These are phyloP conservation scores for Rhynchosporium agropyri DNA, from an alignment of 2,329 filamentous ascomycete species.

Conservation along the genomic window DNA sequence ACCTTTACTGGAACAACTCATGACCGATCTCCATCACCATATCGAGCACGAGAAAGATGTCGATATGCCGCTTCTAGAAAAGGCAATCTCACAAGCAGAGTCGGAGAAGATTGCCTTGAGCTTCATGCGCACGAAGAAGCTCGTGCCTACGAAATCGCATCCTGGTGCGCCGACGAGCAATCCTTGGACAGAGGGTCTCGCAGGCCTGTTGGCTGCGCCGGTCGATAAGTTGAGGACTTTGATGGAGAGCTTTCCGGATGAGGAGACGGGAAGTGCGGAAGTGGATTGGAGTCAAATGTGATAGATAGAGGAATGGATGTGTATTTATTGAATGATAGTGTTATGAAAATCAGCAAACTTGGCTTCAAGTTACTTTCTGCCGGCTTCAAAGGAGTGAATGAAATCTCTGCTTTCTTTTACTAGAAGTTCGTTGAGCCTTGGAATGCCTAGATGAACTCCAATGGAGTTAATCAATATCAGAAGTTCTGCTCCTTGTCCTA, in stretches of 20 bases:
- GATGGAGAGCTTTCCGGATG: slow-evolving; percentile 18
- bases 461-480: no score
- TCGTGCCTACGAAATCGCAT: slow-evolving; percentile 49
- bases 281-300: slow-evolving; percentile 17
- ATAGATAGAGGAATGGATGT: background rate
- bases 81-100: slow-evolving; percentile 43
- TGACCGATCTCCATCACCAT: slow-evolving; percentile 49
- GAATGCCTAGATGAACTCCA: no score
- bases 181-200: slow-evolving; percentile 16
- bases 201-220: slow-evolving; percentile 14
- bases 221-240: slow-evolving; percentile 18
- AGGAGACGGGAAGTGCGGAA: slow-evolving; percentile 14
- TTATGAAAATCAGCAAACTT: background rate
- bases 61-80: slow-evolving; percentile 54
- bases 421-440: no score
- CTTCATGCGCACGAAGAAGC: slow-evolving; percentile 56
- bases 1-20: slow-evolving; percentile 48
- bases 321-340: background rate
- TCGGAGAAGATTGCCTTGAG: slow-evolving; percentile 46
- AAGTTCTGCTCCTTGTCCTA: no score
- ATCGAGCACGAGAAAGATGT: slow-evolving; percentile 54
- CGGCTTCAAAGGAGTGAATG: no score
- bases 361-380: background rate
- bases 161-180: slow-evolving; percentile 21
- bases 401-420: no score